Percentiles rank a stretch among this genome's conserved stretches.
Evolutionary conservation across 2,329 filamentous ascomycete species (phyloP).

Genomic region (Neopestalotiopsis sp.): DNA sequence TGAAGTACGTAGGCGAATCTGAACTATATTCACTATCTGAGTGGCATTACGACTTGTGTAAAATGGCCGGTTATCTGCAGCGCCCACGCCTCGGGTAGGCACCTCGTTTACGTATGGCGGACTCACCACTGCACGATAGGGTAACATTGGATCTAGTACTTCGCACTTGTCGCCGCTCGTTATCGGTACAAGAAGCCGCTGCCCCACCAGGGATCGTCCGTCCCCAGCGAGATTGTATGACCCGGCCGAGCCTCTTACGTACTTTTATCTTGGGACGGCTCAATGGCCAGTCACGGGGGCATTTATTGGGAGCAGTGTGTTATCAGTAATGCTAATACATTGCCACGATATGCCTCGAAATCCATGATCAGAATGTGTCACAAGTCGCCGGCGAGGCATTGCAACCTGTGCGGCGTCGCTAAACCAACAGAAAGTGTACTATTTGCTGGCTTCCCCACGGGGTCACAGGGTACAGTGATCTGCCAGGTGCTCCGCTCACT

Average conservation of each 20-base stretch:
- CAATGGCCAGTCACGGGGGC: background rate
- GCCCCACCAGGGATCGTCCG: background rate
- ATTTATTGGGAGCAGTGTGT: background rate
- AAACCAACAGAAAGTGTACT: no score
- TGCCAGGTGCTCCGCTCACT: no score
- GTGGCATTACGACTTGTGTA: background rate
- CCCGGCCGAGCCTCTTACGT: background rate
- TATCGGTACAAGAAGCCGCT: background rate
- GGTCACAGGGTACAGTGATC: no score
- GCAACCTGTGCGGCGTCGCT: background rate
- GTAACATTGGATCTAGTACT: background rate
- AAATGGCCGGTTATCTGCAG: background rate
- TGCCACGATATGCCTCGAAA: background rate
- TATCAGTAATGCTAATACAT: background rate
- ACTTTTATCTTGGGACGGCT: background rate
- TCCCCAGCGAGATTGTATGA: slow-evolving; percentile 1
- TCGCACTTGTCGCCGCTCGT: background rate
- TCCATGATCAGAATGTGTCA: background rate
- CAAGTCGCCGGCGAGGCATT: background rate
- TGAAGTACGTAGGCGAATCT: background rate
- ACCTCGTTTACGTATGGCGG: background rate
- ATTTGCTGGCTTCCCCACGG: no score
- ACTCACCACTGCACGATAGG: background rate
- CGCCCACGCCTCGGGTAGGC: background rate
- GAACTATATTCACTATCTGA: background rate